Conservation (phyloP, 345 rosid genomes). For the Leavenworthia alabamica region DNA sequence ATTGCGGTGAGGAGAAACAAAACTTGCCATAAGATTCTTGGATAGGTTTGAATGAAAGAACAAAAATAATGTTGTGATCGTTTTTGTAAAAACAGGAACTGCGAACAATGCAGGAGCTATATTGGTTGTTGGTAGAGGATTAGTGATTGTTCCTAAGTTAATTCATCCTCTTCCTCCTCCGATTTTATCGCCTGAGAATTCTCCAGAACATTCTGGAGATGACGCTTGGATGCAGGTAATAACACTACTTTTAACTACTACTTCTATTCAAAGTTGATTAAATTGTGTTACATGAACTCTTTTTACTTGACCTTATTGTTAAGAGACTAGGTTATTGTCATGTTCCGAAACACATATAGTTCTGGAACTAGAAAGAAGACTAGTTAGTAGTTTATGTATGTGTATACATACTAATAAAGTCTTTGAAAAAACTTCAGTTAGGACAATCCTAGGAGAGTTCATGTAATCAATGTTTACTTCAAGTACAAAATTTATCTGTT, state of each 20-base stretch:
- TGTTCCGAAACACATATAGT: background rate
- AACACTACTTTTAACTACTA: background rate
- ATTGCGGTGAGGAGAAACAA: conserved; percentile 60
- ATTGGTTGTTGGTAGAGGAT: conserved; percentile 89
- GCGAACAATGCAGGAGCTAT: conserved; percentile 99
- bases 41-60: background rate
- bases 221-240: conserved; percentile 97
- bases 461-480: background rate
- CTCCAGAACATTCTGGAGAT: conserved; percentile 70
- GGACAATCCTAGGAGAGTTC: background rate
- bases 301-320: background rate
- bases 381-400: no score
- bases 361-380: background rate
- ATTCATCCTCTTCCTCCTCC: conserved; percentile 99
- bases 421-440: background rate
- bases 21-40: background rate
- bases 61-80: no score
- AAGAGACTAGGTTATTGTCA: background rate
- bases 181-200: conserved; percentile 78
- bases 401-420: background rate
- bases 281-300: background rate
- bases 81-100: conserved; percentile 49
- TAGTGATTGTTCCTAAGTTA: conserved; percentile 91
- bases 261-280: no score
- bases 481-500: background rate